phyloP scores from a whole-genome alignment of 2,329 filamentous ascomycete genomes.

The Calonectria naviculata region DNA sequence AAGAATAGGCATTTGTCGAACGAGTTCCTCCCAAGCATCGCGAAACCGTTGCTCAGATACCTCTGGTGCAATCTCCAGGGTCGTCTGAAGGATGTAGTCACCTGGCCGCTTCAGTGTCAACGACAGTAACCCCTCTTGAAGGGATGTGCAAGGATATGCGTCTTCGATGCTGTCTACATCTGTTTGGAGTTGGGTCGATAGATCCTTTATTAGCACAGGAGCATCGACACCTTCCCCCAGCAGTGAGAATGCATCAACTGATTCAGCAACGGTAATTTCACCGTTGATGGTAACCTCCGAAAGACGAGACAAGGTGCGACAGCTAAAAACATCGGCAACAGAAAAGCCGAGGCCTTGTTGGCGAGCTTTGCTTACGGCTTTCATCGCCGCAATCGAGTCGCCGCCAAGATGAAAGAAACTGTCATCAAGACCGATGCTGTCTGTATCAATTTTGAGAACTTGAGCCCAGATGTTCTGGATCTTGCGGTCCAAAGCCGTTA shows the following conservation, averaged over 20 bases:
- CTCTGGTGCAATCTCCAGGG: constrained; percentile 18
- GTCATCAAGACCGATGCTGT: constrained; percentile 48
- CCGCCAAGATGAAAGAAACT: constrained; percentile 63
- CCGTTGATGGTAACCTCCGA: not conserved
- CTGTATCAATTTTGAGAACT: not conserved
- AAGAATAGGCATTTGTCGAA: constrained; percentile 43
- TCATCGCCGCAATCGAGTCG: constrained; percentile 63
- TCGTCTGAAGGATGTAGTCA: constrained; percentile 29
- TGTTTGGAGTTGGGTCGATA: not conserved
- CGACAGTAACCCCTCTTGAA: constrained; percentile 49
- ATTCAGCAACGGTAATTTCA: fast-evolving
- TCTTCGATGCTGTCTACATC: constrained; percentile 36
- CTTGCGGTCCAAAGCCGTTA: not conserved
- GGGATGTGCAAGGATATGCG: constrained; percentile 47
- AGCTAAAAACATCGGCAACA: constrained; percentile 25
- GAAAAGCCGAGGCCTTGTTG: constrained; percentile 15
- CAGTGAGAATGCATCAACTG: not conserved
- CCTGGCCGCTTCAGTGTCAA: constrained; percentile 35
- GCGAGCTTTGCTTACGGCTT: constrained; percentile 44
- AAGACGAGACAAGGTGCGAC: not conserved
- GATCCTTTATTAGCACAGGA: not conserved
- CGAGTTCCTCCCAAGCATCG: constrained; percentile 24
- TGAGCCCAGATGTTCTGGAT: not conserved
- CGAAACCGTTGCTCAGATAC: constrained; percentile 14
- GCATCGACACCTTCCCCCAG: not conserved